Percentiles rank a stretch among this genome's conserved stretches.
These are phyloP conservation scores for Lonicera japonica DNA, from an alignment of 129 eudicot species.

Conservation along the genomic window DNA sequence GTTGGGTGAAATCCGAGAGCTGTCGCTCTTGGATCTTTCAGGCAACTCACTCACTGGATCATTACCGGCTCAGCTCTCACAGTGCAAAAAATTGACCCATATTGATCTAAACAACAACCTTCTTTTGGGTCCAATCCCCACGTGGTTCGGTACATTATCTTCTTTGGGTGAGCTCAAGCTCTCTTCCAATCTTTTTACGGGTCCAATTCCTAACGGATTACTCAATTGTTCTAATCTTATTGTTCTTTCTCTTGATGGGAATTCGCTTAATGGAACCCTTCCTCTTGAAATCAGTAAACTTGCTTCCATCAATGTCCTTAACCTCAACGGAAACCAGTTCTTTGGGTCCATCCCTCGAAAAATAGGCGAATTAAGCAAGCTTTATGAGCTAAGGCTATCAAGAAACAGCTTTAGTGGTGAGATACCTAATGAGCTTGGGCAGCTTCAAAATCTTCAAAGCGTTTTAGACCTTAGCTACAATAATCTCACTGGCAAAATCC, in stretches of 20 bases:
- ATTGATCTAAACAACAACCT: constrained; percentile 70
- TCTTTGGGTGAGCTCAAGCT: constrained; percentile 78
- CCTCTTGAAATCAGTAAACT: constrained; percentile 72
- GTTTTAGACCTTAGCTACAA: constrained; percentile 76
- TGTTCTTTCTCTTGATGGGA: constrained; percentile 57
- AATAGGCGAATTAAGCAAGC: constrained; percentile 63
- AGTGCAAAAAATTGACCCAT: constrained; percentile 58
- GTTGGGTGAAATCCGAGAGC: constrained; percentile 43
- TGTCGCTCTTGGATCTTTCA: constrained; percentile 73
- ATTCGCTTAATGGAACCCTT: constrained; percentile 63
- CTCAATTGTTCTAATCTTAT: constrained; percentile 74
- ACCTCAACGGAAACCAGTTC: constrained; percentile 54
- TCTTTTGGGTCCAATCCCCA: constrained; percentile 67
- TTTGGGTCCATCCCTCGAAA: constrained; percentile 68
- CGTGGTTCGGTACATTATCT: constrained; percentile 75
- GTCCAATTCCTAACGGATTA: constrained; percentile 53
- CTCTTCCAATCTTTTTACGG: constrained; percentile 59
- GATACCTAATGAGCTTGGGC: constrained; percentile 61
- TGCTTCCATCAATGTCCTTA: constrained; percentile 79
- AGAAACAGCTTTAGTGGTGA: constrained; percentile 57
- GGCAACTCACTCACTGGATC: constrained; percentile 61
- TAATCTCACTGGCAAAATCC: constrained; percentile 66
- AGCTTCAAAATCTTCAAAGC: constrained; percentile 74
- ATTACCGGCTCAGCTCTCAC: constrained; percentile 60
- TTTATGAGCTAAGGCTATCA: constrained; percentile 73